Evolutionary conservation across 495 filamentous ascomycete genomes (phyloP), one percentile per base, ranked within the genome.

Genomic region (Immersiella caudata): DNA sequence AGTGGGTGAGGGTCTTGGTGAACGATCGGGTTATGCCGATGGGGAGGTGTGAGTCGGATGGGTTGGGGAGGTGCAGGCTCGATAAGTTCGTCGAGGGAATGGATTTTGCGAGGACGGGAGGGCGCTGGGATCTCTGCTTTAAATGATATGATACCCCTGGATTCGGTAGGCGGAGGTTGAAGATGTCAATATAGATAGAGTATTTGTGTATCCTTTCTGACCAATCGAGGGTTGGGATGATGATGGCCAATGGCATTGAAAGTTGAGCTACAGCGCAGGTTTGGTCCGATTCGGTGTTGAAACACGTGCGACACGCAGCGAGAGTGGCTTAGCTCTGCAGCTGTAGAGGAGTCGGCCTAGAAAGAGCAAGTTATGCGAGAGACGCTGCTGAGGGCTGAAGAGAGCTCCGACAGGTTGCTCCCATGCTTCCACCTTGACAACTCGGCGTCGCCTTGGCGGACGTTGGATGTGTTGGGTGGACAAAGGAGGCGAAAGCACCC

Each of bases 21-120:
- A 97, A 97, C 79, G 91, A 93, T 72, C 82, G 92, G 40, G 91
- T 97, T 11, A 78, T 92, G 61, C 88, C 86, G 5, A 69, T 95
- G 73, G 79, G 85, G 68, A 86, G 81, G 21, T 97, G 93, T 75
- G 80, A 78, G 2, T 87, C 79, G 6, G 92, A 96, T 80, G 62
- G 71, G 62, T 69, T 87, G 51, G 93, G 92, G 1, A 78, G 90
- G 29, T 97, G 93, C 75, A 82, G 66, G 54, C 69, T 92, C 58
- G 77, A 76, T 65, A 81, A 78, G 18, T 97, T 92, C 75, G 84
- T 96, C 8, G 78, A 88, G 29, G 89, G 89, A 52, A 78, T 95
- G 73, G 83, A 77, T 26, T 97, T 94, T 81, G 90, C 88, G 8
- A 82, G 82, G 70, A 76, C 70, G 21, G 89, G 89, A 3, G 93